A percentile compares a stretch with the other conserved stretches of the same genome.
Conservation (phyloP, 371 early-diverging fungal species). For the Entomophthora muscae region DNA sequence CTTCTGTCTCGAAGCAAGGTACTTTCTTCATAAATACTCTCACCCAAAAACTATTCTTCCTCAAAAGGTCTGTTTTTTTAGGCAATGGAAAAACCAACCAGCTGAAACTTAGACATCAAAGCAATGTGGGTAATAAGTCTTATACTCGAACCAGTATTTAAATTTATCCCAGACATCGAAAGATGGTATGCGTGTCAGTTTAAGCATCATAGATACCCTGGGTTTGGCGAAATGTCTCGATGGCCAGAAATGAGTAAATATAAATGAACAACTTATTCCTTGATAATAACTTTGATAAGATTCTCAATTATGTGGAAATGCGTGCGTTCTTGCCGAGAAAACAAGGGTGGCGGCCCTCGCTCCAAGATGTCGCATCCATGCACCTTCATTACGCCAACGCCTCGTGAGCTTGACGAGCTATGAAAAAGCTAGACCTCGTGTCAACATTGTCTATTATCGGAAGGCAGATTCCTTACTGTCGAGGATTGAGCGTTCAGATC, state of each 20-base stretch:
- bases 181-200: conserved; percentile 74
- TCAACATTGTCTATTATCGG: conserved; percentile 88
- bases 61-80: conserved; percentile 27
- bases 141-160: neutral
- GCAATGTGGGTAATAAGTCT: conserved; percentile 4
- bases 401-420: conserved; percentile 92
- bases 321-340: conserved; percentile 92
- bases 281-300: conserved; percentile 42
- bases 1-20: conserved; percentile 90
- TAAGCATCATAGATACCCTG: conserved; percentile 94
- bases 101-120: conserved; percentile 1
- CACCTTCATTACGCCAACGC: conserved; percentile 89
- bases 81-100: neutral
- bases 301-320: conserved; percentile 80
- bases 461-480: conserved; percentile 60
- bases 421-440: conserved; percentile 79
- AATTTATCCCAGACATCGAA: conserved; percentile 50
- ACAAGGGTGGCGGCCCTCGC: conserved; percentile 83
- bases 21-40: conserved; percentile 97
- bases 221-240: conserved; percentile 89
- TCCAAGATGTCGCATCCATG: conserved; percentile 96
- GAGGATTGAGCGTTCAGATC: conserved; percentile 65
- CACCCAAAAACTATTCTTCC: conserved; percentile 51
- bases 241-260: conserved; percentile 49
- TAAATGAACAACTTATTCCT: neutral